These are phyloP conservation scores for Kwoniella botswanensis DNA, from an alignment of 768 basidiomycete species.

Conservation along the genomic window DNA sequence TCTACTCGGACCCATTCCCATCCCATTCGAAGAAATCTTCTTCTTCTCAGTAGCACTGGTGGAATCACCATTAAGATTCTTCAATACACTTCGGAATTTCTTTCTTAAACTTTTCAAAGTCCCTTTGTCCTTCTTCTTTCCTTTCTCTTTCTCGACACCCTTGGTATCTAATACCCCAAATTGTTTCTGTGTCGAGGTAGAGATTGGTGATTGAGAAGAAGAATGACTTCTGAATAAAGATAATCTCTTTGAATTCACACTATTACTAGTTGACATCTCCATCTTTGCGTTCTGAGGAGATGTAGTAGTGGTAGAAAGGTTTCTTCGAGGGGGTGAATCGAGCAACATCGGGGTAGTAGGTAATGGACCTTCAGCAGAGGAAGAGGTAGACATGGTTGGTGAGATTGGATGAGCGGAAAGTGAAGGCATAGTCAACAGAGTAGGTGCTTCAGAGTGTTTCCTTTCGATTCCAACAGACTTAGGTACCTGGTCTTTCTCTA, in stretches of 20 bases:
- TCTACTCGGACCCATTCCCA: background rate
- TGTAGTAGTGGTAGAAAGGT: background rate
- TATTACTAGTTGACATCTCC: background rate
- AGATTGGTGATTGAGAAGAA: background rate
- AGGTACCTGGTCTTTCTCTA: background rate
- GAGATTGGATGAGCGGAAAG: background rate
- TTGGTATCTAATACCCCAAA: background rate
- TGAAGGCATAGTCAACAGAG: background rate
- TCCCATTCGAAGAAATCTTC: background rate
- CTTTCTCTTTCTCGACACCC: background rate
- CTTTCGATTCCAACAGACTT: background rate
- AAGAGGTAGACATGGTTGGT: slow-evolving; percentile 7
- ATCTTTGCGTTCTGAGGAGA: background rate
- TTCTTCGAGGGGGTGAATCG: background rate
- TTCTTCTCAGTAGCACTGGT: background rate
- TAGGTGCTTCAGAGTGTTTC: slow-evolving; percentile 6
- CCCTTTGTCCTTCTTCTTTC: slow-evolving; percentile 6
- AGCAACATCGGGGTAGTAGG: slow-evolving; percentile 8
- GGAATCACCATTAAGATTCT: background rate
- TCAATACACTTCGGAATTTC: slow-evolving; percentile 18
- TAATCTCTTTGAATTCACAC: slow-evolving; percentile 1
- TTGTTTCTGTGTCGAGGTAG: background rate
- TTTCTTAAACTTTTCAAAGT: slow-evolving; percentile 21
- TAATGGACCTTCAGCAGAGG: slow-evolving; percentile 8
- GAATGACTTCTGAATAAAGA: slow-evolving; percentile 11